Evolutionary conservation across 164 flowering plant genomes (phyloP).

Genomic region (Tinospora cordifolia): DNA sequence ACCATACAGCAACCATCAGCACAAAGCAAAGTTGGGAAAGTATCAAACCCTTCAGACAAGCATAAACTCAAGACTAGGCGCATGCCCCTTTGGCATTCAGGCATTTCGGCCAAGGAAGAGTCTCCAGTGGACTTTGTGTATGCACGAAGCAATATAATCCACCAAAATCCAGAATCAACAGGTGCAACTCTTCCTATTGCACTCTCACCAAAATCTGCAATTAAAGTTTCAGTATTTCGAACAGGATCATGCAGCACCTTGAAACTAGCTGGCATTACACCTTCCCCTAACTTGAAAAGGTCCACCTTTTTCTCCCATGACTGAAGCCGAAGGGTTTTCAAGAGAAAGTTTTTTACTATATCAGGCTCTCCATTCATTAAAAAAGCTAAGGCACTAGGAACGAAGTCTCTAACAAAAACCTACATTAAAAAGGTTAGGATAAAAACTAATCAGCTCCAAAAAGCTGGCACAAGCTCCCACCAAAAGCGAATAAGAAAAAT

Average conservation of each 20-base stretch:
- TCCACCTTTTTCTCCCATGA: conserved; percentile 50
- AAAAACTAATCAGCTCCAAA: background rate
- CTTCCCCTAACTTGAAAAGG: conserved; percentile 39
- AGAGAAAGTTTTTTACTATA: conserved; percentile 39
- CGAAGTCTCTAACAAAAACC: conserved; percentile 51
- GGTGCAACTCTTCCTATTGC: conserved; percentile 52
- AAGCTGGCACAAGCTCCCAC: background rate
- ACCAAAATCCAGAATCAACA: conserved; percentile 65
- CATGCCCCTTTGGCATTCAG: conserved; percentile 56
- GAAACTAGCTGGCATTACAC: conserved; percentile 51
- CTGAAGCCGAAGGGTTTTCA: conserved; percentile 51
- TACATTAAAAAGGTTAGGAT: conserved; percentile 10
- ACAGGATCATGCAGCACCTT: conserved; percentile 38
- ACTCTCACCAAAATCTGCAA: conserved; percentile 46
- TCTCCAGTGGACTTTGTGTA: conserved; percentile 50
- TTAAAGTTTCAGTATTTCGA: conserved; percentile 30
- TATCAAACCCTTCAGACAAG: conserved; percentile 55
- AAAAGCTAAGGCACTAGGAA: conserved; percentile 51
- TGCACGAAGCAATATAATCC: conserved; percentile 54
- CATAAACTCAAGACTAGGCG: conserved; percentile 43
- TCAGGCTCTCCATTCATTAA: conserved; percentile 53
- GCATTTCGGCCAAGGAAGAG: conserved; percentile 37
- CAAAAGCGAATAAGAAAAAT: background rate
- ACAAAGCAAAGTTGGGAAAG: conserved; percentile 56
- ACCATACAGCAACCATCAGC: conserved; percentile 62